These are phyloP conservation scores for Hypoxylon sp. DNA, from an alignment of 2,329 filamentous ascomycete genomes.

Conservation along the genomic window DNA sequence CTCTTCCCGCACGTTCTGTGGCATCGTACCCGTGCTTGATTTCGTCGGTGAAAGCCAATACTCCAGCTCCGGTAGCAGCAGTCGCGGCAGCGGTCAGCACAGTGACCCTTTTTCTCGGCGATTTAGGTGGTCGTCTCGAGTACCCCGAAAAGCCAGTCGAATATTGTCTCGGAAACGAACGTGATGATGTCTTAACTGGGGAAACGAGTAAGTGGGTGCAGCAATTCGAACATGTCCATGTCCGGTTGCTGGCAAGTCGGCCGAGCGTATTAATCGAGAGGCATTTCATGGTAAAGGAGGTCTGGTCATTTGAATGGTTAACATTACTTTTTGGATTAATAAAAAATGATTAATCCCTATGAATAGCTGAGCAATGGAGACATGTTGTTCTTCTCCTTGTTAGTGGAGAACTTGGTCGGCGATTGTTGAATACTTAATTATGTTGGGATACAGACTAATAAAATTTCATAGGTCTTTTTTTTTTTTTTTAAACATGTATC, in stretches of 20 bases:
- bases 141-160: conserved; percentile 46
- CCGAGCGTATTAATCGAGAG: conserved; percentile 56
- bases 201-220: conserved; percentile 57
- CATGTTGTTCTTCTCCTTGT: conserved; percentile 34
- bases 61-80: conserved; percentile 64
- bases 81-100: conserved; percentile 67
- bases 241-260: conserved; percentile 58
- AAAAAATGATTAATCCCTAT: conserved; percentile 26
- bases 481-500: conserved; percentile 37
- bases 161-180: conserved; percentile 46
- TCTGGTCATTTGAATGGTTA: conserved; percentile 40
- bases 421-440: conserved; percentile 41
- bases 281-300: conserved; percentile 59
- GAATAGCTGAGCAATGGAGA: conserved; percentile 37
- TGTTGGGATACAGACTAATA: conserved; percentile 49
- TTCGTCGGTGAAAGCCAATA: conserved; percentile 74
- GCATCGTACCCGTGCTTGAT: conserved; percentile 83
- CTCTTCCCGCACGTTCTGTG: conserved; percentile 82
- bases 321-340: conserved; percentile 15
- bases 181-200: conserved; percentile 52
- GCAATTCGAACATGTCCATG: conserved; percentile 65
- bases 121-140: conserved; percentile 45
- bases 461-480: conserved; percentile 41
- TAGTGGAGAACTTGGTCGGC: conserved; percentile 18
- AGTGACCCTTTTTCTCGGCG: conserved; percentile 46